Base-by-base conservation (phyloP, 164 flowering plant genomes). In the Kalanchoe fedtschenkoi region DNA sequence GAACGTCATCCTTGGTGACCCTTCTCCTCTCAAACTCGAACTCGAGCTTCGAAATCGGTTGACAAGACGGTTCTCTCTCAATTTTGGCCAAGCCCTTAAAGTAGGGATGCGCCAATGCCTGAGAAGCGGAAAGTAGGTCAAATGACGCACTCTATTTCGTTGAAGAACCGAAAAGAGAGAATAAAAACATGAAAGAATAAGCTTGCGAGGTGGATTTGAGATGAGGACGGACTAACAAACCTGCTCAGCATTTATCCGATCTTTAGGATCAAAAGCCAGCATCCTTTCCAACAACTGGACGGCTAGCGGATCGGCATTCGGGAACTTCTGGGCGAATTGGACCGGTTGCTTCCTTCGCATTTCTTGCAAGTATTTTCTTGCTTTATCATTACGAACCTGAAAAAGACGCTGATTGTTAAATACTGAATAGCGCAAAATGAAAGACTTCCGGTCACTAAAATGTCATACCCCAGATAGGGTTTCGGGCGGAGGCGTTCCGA, bases 11-110 rank as follows among this genome's bases (percentile, higher is more conserved):
- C 32, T 62, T 62, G 24, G 65, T 62, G 38, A 62, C 56, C 58
- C 65, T 62, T 22, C 64, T 34, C 64, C 65, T 44, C 65, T 62
- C 65, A 62, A 62, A 62, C 43, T 62, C 65, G 10, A 62, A 62
- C 57, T 62, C 56, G 19, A 62, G 42, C 57, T 46, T 62, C 10
- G 65, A 62, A 47, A 62, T 62, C 21, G 65, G 57, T 29, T 62
- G 65, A 34, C 43, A 62, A 9, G 58, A 62, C 21, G 58, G 65
- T 46, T 62, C 65, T 62, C 65, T 62, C 58, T 62, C 65, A 34
- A 62, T 38, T 62, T 62, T 62, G 9, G 65, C 65, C 28, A 62
- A 38, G 21, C 65, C 65, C 65, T 62, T 62, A 21, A 62, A 62
- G 65, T 62, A 62, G 38, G 65, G 65, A 62, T 62, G 57, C n/a